These are phyloP conservation scores for Umbelopsis sp. DNA, from an alignment of 192 early-diverging fungal species.

Conservation along the genomic window DNA sequence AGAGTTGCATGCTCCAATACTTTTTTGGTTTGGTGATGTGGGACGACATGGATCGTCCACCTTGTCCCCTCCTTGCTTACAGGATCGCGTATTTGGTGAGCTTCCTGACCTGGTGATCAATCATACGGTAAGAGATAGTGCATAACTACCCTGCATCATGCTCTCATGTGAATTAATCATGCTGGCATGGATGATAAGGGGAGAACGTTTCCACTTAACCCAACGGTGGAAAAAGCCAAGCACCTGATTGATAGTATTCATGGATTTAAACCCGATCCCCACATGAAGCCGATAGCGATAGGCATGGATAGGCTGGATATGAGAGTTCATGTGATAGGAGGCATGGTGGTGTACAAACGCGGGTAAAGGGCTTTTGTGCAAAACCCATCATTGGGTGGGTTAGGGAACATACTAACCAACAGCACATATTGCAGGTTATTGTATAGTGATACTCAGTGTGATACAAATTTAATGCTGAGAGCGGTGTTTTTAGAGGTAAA, in stretches of 20 bases:
- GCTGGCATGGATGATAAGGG: neutral
- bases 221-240: constrained; percentile 4
- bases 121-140: neutral
- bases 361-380: neutral
- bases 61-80: neutral
- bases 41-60: constrained; percentile 5
- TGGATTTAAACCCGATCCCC: neutral
- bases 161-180: too few relatives aligned
- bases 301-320: constrained; percentile 12
- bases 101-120: neutral
- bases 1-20: constrained; percentile 9
- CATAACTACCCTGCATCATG: neutral
- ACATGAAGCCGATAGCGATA: constrained; percentile 6
- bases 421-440: neutral
- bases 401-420: neutral
- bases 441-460: constrained; percentile 14
- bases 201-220: neutral
- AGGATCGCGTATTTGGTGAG: neutral
- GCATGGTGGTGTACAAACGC: constrained; percentile 10
- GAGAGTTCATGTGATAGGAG: constrained; percentile 2
- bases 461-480: constrained; percentile 14
- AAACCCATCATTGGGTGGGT: neutral
- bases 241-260: constrained; percentile 16
- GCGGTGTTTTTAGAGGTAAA: constrained; percentile 3
- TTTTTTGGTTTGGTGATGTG: constrained; percentile 22